Base-by-base conservation (phyloP, 2,329 filamentous ascomycete species). In the Sporothrix luriei region DNA sequence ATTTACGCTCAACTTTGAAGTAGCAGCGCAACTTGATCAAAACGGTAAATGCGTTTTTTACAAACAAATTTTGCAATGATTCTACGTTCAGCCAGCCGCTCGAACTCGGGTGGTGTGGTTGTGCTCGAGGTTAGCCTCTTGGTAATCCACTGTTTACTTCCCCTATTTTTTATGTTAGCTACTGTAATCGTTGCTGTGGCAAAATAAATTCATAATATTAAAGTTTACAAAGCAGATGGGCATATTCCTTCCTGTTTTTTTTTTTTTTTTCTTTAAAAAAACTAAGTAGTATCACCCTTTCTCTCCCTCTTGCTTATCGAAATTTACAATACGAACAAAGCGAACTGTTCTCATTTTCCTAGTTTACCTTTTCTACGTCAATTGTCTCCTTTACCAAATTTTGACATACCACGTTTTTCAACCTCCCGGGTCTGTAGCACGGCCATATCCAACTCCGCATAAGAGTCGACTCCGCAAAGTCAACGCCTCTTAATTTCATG, bases 81-180 rank as follows among this genome's bases (percentile, higher is more conserved):
- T 43, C 1, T 43, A 43, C 29, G 29, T 33, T 33, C 29, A 33
- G 6, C 6, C 29, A 9, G 33, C 6, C 3, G 33, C 6, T 33
- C 33, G 33, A 33, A 6, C 33, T 33, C 33, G 6, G 1, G 33
- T 33, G 33, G 6, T 33, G 6, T 33, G 1, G 33, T 6, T 33
- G 6, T 29, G 29, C 29, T 33, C 7, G 33, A 9, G 33, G 54
- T 13, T 26, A 21, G 5, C 2, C 14, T 21, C 13, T 2, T 62
- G 26, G 38, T 46, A 9, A 46, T 13, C n/a, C 10, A 26, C 46
- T 62, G 57, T 62, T 62, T 46, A 62, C 57, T 46, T n/a, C 57
- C 38, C 57, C 13, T 46, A 48, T 48, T 43, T 43, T 10, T 43
- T 21, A 43, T 14, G 24, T 24, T n/a, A 10, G 33, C 33, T 33